These are phyloP conservation scores for Penicillium expansum DNA, from an alignment of 2,329 filamentous ascomycete species.

Conservation along the genomic window DNA sequence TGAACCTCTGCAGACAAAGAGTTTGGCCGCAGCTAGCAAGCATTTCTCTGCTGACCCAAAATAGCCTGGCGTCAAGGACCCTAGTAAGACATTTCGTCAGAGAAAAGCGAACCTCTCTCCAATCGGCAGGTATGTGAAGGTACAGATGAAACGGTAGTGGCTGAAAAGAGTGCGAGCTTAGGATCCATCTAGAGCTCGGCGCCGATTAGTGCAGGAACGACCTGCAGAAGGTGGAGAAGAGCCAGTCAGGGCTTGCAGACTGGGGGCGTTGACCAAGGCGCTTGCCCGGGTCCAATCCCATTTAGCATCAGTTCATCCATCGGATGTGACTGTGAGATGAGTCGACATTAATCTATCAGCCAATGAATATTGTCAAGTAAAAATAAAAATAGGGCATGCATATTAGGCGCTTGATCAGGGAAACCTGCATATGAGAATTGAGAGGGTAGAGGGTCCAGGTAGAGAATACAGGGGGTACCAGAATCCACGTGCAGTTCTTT, in stretches of 20 bases:
- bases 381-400: constrained; percentile 7
- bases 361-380: not conserved
- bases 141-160: constrained; percentile 16
- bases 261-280: constrained; percentile 5
- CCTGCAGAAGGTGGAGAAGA: constrained; percentile 7
- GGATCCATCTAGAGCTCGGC: constrained; percentile 11
- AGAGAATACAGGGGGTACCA: too few species aligned
- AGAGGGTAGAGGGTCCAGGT: not conserved
- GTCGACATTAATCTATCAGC: not conserved
- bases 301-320: not conserved
- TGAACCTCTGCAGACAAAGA: constrained; percentile 6
- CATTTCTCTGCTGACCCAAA: not conserved
- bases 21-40: not conserved
- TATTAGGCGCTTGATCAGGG: constrained; percentile 4
- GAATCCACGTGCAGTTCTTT: not conserved
- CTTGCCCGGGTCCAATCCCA: not conserved
- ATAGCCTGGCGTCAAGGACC: not conserved
- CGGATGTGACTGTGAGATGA: not conserved
- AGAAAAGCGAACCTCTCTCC: constrained; percentile 9
- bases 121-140: constrained; percentile 13
- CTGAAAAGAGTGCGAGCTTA: not conserved
- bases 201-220: constrained; percentile 25
- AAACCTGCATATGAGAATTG: not conserved
- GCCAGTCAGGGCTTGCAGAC: constrained; percentile 3
- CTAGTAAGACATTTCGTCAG: constrained; percentile 18